Conservation (phyloP, 768 basidiomycete genomes). For the Lactarius trivialis region DNA sequence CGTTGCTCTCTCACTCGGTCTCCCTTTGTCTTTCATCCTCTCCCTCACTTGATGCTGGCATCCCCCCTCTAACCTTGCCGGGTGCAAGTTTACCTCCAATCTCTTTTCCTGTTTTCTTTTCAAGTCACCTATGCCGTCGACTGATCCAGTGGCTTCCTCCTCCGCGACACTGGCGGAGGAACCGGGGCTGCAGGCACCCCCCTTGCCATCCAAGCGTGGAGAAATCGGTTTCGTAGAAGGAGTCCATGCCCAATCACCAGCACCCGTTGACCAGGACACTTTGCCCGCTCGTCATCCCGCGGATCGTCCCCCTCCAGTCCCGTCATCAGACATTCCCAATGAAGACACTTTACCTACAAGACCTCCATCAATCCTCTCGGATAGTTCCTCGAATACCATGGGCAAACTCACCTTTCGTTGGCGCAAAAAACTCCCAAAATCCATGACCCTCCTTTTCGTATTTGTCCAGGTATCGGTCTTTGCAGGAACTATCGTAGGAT, state of each 20-base stretch:
- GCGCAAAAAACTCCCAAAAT: slow-evolving; percentile 32
- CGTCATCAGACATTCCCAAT: neutral
- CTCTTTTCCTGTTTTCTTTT: slow-evolving; percentile 8
- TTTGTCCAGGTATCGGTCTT: slow-evolving; percentile 35
- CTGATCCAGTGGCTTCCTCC: slow-evolving; percentile 17
- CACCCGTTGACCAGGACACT: neutral
- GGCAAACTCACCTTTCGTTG: slow-evolving; percentile 35
- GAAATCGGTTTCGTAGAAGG: slow-evolving; percentile 57
- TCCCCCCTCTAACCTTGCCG: slow-evolving; percentile 32
- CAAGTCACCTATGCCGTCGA: slow-evolving; percentile 28
- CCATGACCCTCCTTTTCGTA: slow-evolving; percentile 39
- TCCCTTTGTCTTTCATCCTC: neutral
- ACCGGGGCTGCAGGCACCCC: slow-evolving; percentile 47
- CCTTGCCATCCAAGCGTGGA: slow-evolving; percentile 56
- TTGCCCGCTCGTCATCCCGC: slow-evolving; percentile 48
- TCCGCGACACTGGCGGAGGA: slow-evolving; percentile 24
- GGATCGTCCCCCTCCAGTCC: slow-evolving; percentile 30
- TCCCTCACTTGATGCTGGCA: slow-evolving; percentile 17
- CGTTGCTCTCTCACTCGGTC: neutral
- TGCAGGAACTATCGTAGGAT: slow-evolving; percentile 46
- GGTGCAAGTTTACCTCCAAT: slow-evolving; percentile 36
- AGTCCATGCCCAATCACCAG: slow-evolving; percentile 27
- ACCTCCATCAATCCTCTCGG: neutral
- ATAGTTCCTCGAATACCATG: slow-evolving; percentile 27
- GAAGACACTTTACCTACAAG: neutral